Evolutionary conservation across 805 yeast species (phyloP).

Genomic region (Suhomyces sp.): DNA sequence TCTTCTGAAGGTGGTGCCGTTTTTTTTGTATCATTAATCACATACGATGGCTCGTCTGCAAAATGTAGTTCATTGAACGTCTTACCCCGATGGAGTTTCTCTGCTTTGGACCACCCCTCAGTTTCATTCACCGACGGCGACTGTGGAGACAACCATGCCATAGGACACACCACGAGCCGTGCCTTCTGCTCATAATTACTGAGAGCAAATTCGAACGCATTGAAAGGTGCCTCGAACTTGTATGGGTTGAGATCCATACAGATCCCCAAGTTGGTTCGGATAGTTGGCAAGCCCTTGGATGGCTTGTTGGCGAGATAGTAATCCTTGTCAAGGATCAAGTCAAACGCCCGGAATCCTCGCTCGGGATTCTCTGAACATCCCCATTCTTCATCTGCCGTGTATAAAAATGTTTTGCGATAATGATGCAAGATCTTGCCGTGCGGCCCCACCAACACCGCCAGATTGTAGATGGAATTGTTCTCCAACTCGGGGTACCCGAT

Average conservation of each 20-base stretch:
- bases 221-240: conserved; percentile 77
- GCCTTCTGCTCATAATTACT: conserved; percentile 48
- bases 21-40: background rate
- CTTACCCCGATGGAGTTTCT: conserved; percentile 11
- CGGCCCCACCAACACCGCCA: conserved; percentile 65
- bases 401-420: conserved; percentile 75
- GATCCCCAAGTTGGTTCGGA: conserved; percentile 65
- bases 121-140: conserved; percentile 39
- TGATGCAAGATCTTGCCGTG: conserved; percentile 58
- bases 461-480: conserved; percentile 52
- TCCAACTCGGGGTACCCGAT: conserved; percentile 78
- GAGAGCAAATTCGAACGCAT: conserved; percentile 66
- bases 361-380: conserved; percentile 69
- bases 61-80: conserved; percentile 7
- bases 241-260: conserved; percentile 95
- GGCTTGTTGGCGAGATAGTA: conserved; percentile 6
- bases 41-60: conserved; percentile 3
- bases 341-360: conserved; percentile 52
- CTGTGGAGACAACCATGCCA: conserved; percentile 74
- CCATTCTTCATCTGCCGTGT: conserved; percentile 78
- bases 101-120: conserved; percentile 12
- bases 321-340: conserved; percentile 33
- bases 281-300: background rate
- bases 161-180: conserved; percentile 68
- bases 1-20: background rate